Percentiles rank a stretch among this genome's conserved stretches.
These are phyloP conservation scores for Trypanosoma congolense DNA, from an alignment of 208 protist species.

Conservation along the genomic window DNA sequence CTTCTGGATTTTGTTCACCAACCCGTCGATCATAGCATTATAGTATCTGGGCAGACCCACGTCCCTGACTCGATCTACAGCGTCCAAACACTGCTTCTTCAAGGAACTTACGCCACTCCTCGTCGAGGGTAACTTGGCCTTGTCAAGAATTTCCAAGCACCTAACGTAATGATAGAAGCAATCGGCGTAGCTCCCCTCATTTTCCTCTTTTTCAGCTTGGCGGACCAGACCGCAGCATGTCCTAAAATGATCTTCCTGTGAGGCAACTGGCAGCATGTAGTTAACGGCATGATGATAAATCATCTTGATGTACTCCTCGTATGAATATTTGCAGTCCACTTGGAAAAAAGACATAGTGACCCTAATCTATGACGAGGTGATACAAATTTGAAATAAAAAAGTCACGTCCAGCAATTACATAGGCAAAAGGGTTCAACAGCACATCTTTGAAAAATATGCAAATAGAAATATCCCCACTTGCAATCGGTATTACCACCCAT, in stretches of 20 bases:
- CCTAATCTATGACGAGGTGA: background rate
- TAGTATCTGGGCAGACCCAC: slow-evolving; percentile 28
- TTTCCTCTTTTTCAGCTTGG: slow-evolving; percentile 18
- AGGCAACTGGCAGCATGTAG: slow-evolving; percentile 22
- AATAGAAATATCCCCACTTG: too few relatives aligned
- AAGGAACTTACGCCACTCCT: background rate
- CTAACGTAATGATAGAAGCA: slow-evolving; percentile 48
- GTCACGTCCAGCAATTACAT: too few relatives aligned
- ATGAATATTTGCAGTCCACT: slow-evolving; percentile 46
- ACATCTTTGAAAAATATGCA: too few relatives aligned
- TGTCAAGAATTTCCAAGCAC: slow-evolving; percentile 49
- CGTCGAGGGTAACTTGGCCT: slow-evolving; percentile 9
- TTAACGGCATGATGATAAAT: slow-evolving; percentile 47
- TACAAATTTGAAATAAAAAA: too few relatives aligned
- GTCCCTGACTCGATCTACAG: slow-evolving; percentile 19
- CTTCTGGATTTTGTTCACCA: background rate
- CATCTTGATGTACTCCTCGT: slow-evolving; percentile 42
- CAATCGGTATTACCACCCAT: too few relatives aligned
- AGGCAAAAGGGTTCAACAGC: too few relatives aligned
- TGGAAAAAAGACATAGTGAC: slow-evolving; percentile 38
- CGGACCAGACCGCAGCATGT: slow-evolving; percentile 21
- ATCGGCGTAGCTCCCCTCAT: slow-evolving; percentile 23
- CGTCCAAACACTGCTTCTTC: slow-evolving; percentile 21
- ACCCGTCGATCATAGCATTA: slow-evolving; percentile 24
- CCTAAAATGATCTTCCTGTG: slow-evolving; percentile 17